phyloP scores from a whole-genome alignment of 345 rosid species.

The Eucalyptus coolabah region DNA sequence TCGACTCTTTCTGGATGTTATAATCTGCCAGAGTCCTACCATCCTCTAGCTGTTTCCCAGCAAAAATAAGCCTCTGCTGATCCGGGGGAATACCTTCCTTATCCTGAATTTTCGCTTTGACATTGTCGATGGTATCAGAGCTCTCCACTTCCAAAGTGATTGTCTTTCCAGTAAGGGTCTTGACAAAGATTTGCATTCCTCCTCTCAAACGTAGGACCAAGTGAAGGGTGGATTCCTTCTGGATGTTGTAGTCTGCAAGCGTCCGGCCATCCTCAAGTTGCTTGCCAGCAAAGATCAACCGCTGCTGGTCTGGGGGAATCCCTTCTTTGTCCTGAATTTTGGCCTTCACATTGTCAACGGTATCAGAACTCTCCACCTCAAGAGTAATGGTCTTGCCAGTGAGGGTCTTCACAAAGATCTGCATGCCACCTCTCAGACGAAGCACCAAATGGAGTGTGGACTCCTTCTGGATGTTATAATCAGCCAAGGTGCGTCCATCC shows the following conservation, averaged over 20 bases:
- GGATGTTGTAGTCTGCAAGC: not conserved
- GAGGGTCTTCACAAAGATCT: constrained; percentile 11
- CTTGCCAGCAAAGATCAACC: constrained; percentile 2
- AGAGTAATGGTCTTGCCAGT: constrained; percentile 12
- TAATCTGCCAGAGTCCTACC: constrained; percentile 3
- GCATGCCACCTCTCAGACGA: constrained; percentile 14
- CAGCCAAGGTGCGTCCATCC: constrained; percentile 11
- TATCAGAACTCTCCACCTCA: constrained; percentile 2
- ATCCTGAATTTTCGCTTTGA: constrained; percentile 5
- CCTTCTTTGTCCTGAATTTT: constrained; percentile 11
- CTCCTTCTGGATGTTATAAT: constrained; percentile 15
- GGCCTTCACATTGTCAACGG: constrained; percentile 6
- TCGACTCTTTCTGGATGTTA: constrained; percentile 7
- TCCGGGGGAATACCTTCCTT: constrained; percentile 9
- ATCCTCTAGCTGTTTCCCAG: constrained; percentile 5
- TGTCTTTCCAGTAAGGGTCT: constrained; percentile 9
- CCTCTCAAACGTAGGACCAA: constrained; percentile 8
- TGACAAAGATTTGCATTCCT: constrained; percentile 19
- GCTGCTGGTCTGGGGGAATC: constrained; percentile 3
- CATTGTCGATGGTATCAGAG: constrained; percentile 3
- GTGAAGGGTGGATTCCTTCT: constrained; percentile 11
- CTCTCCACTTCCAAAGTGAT: constrained; percentile 13
- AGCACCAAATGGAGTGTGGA: constrained; percentile 15
- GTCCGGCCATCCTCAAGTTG: constrained; percentile 8
- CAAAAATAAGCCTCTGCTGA: constrained; percentile 3